phyloP scores from a whole-genome alignment of 139 green algal genomes.

The Closterium sp. region DNA sequence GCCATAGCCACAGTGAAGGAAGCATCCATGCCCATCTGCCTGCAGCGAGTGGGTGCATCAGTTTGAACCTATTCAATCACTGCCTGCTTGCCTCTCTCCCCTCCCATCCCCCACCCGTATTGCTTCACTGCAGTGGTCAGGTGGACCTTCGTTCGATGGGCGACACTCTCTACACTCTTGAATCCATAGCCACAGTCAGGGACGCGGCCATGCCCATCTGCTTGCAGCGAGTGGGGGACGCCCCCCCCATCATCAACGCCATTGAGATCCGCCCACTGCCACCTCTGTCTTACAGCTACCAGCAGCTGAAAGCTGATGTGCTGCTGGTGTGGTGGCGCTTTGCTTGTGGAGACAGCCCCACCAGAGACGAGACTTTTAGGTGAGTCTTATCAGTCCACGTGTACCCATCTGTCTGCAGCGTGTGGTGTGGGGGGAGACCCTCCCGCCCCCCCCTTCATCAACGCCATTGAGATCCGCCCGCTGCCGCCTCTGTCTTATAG shows the following conservation, averaged over 20 bases:
- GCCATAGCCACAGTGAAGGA: no score
- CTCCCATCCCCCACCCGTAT: not conserved
- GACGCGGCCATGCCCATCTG: not conserved
- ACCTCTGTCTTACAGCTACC: not conserved
- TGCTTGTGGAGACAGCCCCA: no score
- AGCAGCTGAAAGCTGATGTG: not conserved
- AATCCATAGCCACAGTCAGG: no score
- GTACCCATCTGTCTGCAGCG: conserved; percentile 11
- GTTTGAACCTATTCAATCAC: no score
- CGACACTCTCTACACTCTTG: no score
- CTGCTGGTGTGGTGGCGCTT: not conserved
- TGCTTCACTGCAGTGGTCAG: no score
- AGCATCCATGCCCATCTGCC: not conserved
- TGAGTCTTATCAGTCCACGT: no score
- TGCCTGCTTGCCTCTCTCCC: not conserved
- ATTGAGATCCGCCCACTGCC: conserved; percentile 22
- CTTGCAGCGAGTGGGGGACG: not conserved
- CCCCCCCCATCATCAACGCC: conserved; percentile 9
- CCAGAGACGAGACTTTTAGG: no score
- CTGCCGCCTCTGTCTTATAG: not conserved
- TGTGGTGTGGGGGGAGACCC: no score
- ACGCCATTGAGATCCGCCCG: conserved; percentile 25
- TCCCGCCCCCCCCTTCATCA: conserved; percentile 23
- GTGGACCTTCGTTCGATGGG: no score
- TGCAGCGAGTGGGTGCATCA: not conserved